A percentile compares a stretch with the other conserved stretches of the same genome.
phyloP scores from a whole-genome alignment of 192 early-diverging fungal genomes.

The Gonapodya prolifera region DNA sequence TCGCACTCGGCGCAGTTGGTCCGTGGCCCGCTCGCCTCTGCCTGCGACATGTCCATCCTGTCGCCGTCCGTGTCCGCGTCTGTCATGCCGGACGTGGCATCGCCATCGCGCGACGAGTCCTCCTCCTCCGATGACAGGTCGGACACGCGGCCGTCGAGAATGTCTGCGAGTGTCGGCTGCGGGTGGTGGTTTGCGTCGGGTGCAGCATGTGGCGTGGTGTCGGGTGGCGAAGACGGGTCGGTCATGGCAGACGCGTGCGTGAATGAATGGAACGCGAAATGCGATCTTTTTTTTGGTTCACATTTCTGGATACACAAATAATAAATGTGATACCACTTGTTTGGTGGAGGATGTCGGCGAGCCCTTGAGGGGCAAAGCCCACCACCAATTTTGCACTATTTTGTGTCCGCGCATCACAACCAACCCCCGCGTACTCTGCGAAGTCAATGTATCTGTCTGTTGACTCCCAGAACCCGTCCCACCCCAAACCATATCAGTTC shows the following conservation, averaged over 20 bases:
- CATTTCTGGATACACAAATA: too few species aligned
- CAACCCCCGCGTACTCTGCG: too few species aligned
- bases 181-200: too few species aligned
- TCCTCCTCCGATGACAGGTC: background rate
- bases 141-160: background rate
- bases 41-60: background rate
- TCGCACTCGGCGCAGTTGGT: slow-evolving; percentile 1
- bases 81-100: background rate
- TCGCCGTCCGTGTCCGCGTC: background rate
- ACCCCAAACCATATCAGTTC: too few species aligned
- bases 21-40: background rate
- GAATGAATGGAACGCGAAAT: background rate
- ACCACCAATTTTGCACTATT: too few species aligned
- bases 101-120: background rate
- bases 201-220: background rate
- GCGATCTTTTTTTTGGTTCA: background rate
- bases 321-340: too few species aligned
- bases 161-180: background rate
- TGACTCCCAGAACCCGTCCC: too few species aligned
- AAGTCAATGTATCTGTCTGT: too few species aligned
- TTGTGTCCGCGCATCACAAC: too few species aligned
- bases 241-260: background rate
- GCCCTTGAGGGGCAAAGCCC: too few species aligned
- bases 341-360: too few species aligned
- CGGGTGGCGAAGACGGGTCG: background rate